Conservation (phyloP, 352 stramenopile genomes). For the Phytophthora rubi region DNA sequence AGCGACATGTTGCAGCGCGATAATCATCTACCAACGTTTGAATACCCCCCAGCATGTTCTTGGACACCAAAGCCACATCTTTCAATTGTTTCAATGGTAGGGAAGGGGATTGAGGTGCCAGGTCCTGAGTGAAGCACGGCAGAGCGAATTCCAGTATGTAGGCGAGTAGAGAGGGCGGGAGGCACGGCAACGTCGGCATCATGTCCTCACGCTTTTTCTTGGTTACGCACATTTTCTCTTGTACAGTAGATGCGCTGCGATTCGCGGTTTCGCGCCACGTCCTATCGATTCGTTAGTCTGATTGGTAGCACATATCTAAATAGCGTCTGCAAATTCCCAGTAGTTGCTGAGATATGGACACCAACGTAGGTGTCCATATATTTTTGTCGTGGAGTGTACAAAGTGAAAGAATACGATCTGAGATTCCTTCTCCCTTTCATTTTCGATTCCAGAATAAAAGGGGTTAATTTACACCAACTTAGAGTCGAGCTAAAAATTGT, state of each 20-base stretch:
- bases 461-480: too few relatives aligned
- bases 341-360: too few relatives aligned
- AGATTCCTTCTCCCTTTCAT: too few relatives aligned
- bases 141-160: conserved; percentile 8
- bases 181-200: not conserved
- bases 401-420: not conserved
- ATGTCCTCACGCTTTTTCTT: not conserved
- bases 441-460: too few relatives aligned
- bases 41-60: not conserved
- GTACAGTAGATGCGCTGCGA: too few relatives aligned
- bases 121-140: not conserved
- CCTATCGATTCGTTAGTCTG: too few relatives aligned
- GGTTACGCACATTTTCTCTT: not conserved
- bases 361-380: too few relatives aligned
- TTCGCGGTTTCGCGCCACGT: too few relatives aligned
- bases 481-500: too few relatives aligned
- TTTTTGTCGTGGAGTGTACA: too few relatives aligned
- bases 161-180: not conserved
- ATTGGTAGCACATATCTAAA: too few relatives aligned
- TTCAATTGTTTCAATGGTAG: not conserved
- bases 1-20: not conserved
- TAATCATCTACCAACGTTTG: not conserved
- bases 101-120: not conserved
- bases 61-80: conserved; percentile 6
- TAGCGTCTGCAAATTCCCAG: too few relatives aligned